These are phyloP conservation scores for Boletus subcaerulescens DNA, from an alignment of 768 basidiomycete genomes.

Conservation along the genomic window DNA sequence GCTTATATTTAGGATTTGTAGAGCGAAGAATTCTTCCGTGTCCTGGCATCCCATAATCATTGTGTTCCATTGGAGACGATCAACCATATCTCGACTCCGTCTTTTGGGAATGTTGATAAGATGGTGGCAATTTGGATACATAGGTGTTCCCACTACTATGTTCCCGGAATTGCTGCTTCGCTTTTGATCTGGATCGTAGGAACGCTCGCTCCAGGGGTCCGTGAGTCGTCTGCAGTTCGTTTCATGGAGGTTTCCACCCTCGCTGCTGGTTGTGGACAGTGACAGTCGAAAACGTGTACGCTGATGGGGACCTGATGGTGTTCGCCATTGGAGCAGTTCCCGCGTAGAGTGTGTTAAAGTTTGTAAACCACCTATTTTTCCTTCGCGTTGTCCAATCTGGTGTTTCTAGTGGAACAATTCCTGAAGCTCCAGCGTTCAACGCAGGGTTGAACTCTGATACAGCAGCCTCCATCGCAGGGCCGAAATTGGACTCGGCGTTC, in stretches of 20 bases:
- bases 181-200: constrained; percentile 17
- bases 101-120: constrained; percentile 18
- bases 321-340: constrained; percentile 22
- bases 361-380: neutral
- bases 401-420: constrained; percentile 5
- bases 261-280: constrained; percentile 5
- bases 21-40: constrained; percentile 31
- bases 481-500: constrained; percentile 22
- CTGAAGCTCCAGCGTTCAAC: neutral
- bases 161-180: constrained; percentile 13
- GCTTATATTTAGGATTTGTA: neutral
- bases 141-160: constrained; percentile 23
- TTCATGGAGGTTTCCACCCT: no score
- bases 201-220: constrained; percentile 23
- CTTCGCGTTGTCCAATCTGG: neutral
- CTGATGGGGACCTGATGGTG: constrained; percentile 22
- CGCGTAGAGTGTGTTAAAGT: constrained; percentile 26
- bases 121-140: constrained; percentile 16
- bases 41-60: constrained; percentile 6
- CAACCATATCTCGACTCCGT: constrained; percentile 22
- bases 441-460: constrained; percentile 6
- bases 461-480: constrained; percentile 25
- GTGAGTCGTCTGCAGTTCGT: constrained; percentile 12
- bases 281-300: constrained; percentile 20
- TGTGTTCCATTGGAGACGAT: constrained; percentile 25